A percentile compares a stretch with the other conserved stretches of the same genome.
Evolutionary conservation across 495 filamentous ascomycete genomes (phyloP).

Genomic region (Daldinia caldariorum): DNA sequence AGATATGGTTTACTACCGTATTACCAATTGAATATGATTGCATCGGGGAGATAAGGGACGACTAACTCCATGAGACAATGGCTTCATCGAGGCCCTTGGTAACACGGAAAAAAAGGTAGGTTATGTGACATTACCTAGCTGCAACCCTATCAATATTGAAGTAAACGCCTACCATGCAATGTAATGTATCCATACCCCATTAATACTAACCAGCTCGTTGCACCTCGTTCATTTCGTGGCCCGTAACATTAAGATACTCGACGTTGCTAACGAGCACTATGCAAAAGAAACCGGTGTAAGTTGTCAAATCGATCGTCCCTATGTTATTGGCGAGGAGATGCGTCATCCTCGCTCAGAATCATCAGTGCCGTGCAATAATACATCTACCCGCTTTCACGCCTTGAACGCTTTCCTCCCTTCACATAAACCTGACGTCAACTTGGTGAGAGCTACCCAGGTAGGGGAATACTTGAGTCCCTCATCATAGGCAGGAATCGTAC

Average conservation of each 20-base stretch:
- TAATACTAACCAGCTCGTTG: slow-evolving; percentile 12
- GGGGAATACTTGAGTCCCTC: slow-evolving; percentile 81
- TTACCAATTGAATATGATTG: slow-evolving; percentile 11
- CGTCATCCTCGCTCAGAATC: neutral
- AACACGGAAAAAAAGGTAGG: slow-evolving; percentile 14
- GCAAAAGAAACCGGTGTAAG: slow-evolving; percentile 5
- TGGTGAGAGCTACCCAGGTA: slow-evolving; percentile 78
- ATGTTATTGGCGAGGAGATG: slow-evolving; percentile 10
- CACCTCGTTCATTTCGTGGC: slow-evolving; percentile 3
- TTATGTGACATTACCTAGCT: slow-evolving; percentile 40
- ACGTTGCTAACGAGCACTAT: slow-evolving; percentile 2
- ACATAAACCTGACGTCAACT: slow-evolving; percentile 80
- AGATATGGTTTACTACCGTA: slow-evolving; percentile 3
- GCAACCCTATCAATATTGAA: slow-evolving; percentile 34
- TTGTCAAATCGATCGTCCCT: neutral
- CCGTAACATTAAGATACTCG: slow-evolving; percentile 8
- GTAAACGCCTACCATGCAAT: slow-evolving; percentile 43
- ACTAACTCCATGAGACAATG: slow-evolving; percentile 15
- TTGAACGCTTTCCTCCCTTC: slow-evolving; percentile 68
- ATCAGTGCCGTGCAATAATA: slow-evolving; percentile 1
- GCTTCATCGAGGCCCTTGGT: slow-evolving; percentile 7
- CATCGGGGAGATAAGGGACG: slow-evolving; percentile 1
- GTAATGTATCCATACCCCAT: slow-evolving; percentile 38
- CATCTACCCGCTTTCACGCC: slow-evolving; percentile 20
- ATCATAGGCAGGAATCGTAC: slow-evolving; percentile 84